phyloP scores from a whole-genome alignment of 2,329 filamentous ascomycete genomes.

The Sporothrix dimorphospora region DNA sequence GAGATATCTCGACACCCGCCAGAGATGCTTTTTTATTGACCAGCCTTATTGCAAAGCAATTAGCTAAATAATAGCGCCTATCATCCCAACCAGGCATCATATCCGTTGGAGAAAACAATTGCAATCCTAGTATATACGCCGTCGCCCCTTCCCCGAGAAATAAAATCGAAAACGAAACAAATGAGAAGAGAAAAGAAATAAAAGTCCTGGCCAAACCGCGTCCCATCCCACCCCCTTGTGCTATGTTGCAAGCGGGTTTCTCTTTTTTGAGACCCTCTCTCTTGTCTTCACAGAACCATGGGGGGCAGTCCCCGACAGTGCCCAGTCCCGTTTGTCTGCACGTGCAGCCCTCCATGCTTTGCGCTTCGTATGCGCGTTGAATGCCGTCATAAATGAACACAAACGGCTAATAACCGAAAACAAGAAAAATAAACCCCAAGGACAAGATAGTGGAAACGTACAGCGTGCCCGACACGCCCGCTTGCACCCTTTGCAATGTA shows the following conservation, averaged over 20 bases:
- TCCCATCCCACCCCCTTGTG: not conserved
- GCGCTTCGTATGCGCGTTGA: slow-evolving; percentile 7
- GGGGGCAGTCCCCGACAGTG: not conserved
- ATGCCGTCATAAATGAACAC: slow-evolving; percentile 14
- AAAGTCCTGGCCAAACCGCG: not conserved
- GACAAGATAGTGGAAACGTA: slow-evolving; percentile 2
- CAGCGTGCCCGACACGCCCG: slow-evolving; percentile 7
- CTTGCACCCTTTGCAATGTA: slow-evolving; percentile 4
- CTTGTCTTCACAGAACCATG: not conserved
- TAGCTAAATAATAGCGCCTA: not conserved
- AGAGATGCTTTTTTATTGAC: slow-evolving; percentile 4
- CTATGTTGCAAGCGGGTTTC: not conserved
- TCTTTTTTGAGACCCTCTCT: not conserved
- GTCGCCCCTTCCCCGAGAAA: not conserved
- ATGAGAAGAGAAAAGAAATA: slow-evolving; percentile 2
- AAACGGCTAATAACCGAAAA: not conserved
- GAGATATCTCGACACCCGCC: not conserved
- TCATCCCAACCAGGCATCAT: slow-evolving; percentile 1
- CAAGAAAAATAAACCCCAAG: not conserved
- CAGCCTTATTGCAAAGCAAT: slow-evolving; percentile 1
- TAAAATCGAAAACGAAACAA: slow-evolving; percentile 2
- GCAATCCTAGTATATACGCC: slow-evolving; percentile 11
- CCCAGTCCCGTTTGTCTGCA: not conserved
- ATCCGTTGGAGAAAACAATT: not conserved
- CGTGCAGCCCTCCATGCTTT: not conserved